These are phyloP conservation scores for Nasturtium officinale DNA, from an alignment of 345 rosid species.

Conservation along the genomic window DNA sequence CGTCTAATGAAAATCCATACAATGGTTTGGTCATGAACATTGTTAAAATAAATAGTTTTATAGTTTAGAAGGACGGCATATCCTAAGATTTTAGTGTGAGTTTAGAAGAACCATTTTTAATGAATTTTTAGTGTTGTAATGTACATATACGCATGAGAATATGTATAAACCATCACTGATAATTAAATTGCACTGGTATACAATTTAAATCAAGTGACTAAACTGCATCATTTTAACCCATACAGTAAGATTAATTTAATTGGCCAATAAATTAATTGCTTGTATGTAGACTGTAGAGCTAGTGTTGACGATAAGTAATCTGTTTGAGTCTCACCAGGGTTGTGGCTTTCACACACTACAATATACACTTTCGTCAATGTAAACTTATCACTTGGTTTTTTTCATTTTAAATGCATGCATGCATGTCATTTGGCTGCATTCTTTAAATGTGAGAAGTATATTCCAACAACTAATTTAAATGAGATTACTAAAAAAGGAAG, in stretches of 20 bases:
- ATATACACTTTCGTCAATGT: constrained; percentile 19
- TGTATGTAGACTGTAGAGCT: constrained; percentile 13
- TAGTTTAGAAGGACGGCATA: too few relatives aligned
- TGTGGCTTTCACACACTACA: constrained; percentile 35
- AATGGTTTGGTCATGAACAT: too few relatives aligned
- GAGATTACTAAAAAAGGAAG: neutral
- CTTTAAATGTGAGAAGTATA: constrained; percentile 41
- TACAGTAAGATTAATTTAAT: neutral
- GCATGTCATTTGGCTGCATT: constrained; percentile 36
- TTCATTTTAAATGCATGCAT: constrained; percentile 42
- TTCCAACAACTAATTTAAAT: constrained; percentile 42
- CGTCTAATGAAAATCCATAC: too few relatives aligned
- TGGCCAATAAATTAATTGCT: neutral
- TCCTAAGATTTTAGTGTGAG: too few relatives aligned
- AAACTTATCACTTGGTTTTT: constrained; percentile 29
- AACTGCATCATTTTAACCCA: neutral
- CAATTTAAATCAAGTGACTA: neutral
- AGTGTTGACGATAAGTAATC: constrained; percentile 28
- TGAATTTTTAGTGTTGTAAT: neutral
- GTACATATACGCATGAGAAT: neutral
- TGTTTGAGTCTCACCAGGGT: constrained; percentile 29
- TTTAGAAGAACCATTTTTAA: too few relatives aligned
- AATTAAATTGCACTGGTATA: too few relatives aligned
- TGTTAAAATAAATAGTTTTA: too few relatives aligned
- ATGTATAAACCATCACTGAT: too few relatives aligned